These are phyloP conservation scores for Paxillus involutus DNA, from an alignment of 768 basidiomycete species.

Conservation along the genomic window DNA sequence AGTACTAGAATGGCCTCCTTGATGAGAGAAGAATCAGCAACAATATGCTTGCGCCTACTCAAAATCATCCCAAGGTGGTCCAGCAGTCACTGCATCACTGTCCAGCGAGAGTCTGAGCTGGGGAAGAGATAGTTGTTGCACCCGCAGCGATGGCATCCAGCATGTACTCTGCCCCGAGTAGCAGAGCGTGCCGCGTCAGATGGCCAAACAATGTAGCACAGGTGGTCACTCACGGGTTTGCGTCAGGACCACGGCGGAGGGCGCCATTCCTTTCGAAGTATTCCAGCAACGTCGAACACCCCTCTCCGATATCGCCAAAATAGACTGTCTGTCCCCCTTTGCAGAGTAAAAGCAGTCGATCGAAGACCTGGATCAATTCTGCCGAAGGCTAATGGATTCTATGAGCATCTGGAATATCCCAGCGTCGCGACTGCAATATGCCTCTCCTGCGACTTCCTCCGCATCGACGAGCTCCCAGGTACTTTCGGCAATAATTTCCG, in stretches of 20 bases:
- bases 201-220: neutral
- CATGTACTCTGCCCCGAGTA: conserved; percentile 45
- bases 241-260: conserved; percentile 10
- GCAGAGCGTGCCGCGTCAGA: neutral
- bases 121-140: conserved; percentile 40
- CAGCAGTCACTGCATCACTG: no score
- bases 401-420: neutral
- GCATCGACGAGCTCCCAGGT: conserved; percentile 12
- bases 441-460: conserved; percentile 5
- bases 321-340: conserved; percentile 67
- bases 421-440: neutral
- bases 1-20: no score
- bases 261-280: conserved; percentile 28
- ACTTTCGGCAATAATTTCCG: neutral
- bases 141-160: conserved; percentile 59
- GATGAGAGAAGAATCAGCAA: no score
- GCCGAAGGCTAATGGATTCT: conserved; percentile 41
- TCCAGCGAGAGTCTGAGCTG: no score
- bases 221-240: conserved; percentile 21
- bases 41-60: no score
- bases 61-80: no score
- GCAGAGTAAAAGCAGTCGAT: conserved; percentile 48
- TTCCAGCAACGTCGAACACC: conserved; percentile 17
- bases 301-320: conserved; percentile 47
- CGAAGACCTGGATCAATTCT: conserved; percentile 51